Evolutionary conservation across 1,284 basidiomycete genomes (phyloP).

Genomic region (Xerocomus amazonicus): DNA sequence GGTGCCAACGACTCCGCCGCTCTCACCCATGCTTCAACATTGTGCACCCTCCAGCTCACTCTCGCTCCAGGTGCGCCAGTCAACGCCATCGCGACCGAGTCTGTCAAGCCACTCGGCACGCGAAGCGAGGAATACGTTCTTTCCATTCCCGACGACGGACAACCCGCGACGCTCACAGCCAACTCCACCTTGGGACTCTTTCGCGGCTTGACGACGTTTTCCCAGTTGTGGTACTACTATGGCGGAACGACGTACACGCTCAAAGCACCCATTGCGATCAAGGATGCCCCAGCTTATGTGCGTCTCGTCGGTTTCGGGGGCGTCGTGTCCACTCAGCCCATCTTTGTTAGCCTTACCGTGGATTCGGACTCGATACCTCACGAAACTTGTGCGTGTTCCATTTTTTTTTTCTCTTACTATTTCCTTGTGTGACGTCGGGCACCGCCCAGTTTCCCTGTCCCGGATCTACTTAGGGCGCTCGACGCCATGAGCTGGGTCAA

Average conservation of each 20-base stretch:
- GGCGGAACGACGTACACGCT: constrained; percentile 50
- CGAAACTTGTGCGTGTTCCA: constrained; percentile 49
- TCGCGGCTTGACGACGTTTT: constrained; percentile 80
- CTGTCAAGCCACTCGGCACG: constrained; percentile 47
- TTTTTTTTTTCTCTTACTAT: too few species aligned
- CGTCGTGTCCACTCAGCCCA: not conserved
- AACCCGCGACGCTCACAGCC: constrained; percentile 57
- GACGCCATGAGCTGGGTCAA: constrained; percentile 89
- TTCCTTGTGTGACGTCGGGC: not conserved
- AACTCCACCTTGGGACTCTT: constrained; percentile 75
- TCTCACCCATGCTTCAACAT: constrained; percentile 29
- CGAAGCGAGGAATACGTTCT: constrained; percentile 70
- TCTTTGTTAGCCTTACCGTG: constrained; percentile 57
- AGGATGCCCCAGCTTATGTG: constrained; percentile 66
- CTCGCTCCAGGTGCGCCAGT: constrained; percentile 35
- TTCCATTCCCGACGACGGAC: constrained; percentile 57
- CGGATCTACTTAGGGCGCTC: constrained; percentile 68
- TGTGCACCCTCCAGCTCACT: constrained; percentile 40
- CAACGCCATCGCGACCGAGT: constrained; percentile 50
- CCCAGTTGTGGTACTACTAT: constrained; percentile 70
- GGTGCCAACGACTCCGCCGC: constrained; percentile 38
- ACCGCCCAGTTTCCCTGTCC: constrained; percentile 54
- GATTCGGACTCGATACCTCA: constrained; percentile 79
- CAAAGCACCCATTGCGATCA: constrained; percentile 57
- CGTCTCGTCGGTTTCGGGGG: constrained; percentile 20